Evolutionary conservation across 306 rosid genomes (phyloP).

Genomic region (Biancaea sappan): DNA sequence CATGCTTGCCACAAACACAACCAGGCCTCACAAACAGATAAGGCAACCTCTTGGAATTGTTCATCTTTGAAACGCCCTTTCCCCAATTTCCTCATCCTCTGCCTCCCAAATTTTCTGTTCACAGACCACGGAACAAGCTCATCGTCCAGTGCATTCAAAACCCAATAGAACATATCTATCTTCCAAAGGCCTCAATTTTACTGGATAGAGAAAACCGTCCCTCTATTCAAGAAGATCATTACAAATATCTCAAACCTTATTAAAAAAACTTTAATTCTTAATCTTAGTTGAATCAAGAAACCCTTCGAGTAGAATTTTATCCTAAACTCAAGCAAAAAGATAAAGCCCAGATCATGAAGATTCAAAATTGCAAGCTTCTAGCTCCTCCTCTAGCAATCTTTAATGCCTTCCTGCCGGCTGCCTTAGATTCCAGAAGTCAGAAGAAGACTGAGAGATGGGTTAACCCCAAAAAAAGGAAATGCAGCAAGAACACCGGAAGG

Average conservation of each 20-base stretch:
- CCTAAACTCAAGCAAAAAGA: not conserved
- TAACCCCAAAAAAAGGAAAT: no score
- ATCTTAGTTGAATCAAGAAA: not conserved
- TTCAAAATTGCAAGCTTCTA: not conserved
- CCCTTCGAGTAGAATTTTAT: not conserved
- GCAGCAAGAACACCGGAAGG: no score
- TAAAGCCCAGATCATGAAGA: not conserved
- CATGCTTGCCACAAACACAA: conserved; percentile 89
- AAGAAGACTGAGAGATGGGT: not conserved
- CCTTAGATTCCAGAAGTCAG: conserved; percentile 41
- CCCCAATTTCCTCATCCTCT: conserved; percentile 94
- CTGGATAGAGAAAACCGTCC: no score
- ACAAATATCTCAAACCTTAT: no score
- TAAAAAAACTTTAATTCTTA: no score
- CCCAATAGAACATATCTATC: no score
- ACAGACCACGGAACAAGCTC: conserved; percentile 91
- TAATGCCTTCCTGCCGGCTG: conserved; percentile 54
- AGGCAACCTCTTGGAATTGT: conserved; percentile 61
- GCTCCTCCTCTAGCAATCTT: conserved; percentile 24
- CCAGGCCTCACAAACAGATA: conserved; percentile 67
- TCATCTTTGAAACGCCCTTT: conserved; percentile 74
- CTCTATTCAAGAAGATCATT: no score
- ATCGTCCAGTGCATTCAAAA: no score
- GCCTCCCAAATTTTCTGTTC: conserved; percentile 59
- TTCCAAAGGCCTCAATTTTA: no score